Evolutionary conservation across 305 asterid genomes (phyloP), one percentile per base, ranked within the genome.

Genomic region (Fraxinus platypoda): DNA sequence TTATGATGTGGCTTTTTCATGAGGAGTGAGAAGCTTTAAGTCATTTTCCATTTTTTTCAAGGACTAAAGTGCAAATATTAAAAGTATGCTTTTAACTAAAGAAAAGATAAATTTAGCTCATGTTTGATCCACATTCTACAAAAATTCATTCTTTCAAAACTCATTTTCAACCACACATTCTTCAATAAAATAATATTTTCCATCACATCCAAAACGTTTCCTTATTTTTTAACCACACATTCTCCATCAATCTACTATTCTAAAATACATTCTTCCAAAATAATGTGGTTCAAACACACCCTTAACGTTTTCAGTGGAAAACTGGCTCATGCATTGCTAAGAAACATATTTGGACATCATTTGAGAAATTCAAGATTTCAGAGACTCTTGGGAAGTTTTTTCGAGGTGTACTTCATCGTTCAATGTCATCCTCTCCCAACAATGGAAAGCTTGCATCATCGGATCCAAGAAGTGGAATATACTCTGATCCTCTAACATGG

Each of bases 401-500:
- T 0, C 11, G 13, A 57, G 68, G 28, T 12, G 35, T 25, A 26
- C 83, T 78, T 74, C 77, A 76, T 90, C 86, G 90, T 17, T 92
- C 96, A 33, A 82, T 80, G 71, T 87, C 93, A 2, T 90, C 79
- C 68, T 86, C 79, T 35, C 93, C 93, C 68, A 89, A 74, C 81
- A 87, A 81, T 7, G 92, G 84, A 66, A 85, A 90, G 86, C 83
- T 84, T 35, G 93, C 2, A 75, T 91, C 97, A 79, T 87, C 96
- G 31, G 96, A 86, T 84, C 94, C 97, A 66, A 88, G 90, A 73
- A 87, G 89, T 0, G 97, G 98, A 78, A 92, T 90, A 76, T 94
- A 93, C 90, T 95, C 99, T 0, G 96, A 93, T 75, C 98, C 97
- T 88, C 99, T 90, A 11, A 95, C 96, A 84, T 94, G 98, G 81